Evolutionary conservation across 495 filamentous ascomycete species (phyloP).

Genomic region (Penicillium cosmopolitanum): DNA sequence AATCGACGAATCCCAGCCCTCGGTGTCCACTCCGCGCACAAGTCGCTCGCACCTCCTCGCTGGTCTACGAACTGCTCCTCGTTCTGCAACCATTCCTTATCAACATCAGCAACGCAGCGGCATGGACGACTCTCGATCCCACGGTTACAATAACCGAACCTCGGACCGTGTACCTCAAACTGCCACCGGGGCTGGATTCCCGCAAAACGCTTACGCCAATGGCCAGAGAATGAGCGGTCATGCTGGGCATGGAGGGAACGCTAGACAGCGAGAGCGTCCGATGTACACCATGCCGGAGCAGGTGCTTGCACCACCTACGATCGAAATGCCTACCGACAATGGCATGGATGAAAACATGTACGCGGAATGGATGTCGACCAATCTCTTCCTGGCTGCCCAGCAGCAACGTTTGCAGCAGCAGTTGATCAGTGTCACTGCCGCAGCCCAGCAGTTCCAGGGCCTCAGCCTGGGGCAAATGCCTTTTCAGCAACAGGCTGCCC

Average conservation of each 20-base stretch:
- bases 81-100: constrained; percentile 76
- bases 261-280: constrained; percentile 49
- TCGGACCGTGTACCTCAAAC: constrained; percentile 62
- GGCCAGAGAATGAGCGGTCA: constrained; percentile 37
- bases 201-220: constrained; percentile 51
- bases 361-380: constrained; percentile 81
- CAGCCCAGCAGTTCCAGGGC: constrained; percentile 75
- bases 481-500: constrained; percentile 46
- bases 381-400: constrained; percentile 83
- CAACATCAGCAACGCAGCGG: constrained; percentile 53
- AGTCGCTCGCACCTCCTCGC: constrained; percentile 94
- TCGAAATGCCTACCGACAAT: constrained; percentile 67
- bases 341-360: constrained; percentile 81
- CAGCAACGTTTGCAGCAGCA: constrained; percentile 81
- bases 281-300: constrained; percentile 78
- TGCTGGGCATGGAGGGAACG: constrained; percentile 6
- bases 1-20: constrained; percentile 64
- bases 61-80: constrained; percentile 89
- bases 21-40: constrained; percentile 77
- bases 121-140: constrained; percentile 51
- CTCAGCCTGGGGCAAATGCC: constrained; percentile 57
- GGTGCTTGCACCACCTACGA: constrained; percentile 79
- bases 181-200: constrained; percentile 62
- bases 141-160: constrained; percentile 39
- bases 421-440: constrained; percentile 57